Conservation (phyloP, 805 yeast species). For the Vanderwaltozyma tropicalis region DNA sequence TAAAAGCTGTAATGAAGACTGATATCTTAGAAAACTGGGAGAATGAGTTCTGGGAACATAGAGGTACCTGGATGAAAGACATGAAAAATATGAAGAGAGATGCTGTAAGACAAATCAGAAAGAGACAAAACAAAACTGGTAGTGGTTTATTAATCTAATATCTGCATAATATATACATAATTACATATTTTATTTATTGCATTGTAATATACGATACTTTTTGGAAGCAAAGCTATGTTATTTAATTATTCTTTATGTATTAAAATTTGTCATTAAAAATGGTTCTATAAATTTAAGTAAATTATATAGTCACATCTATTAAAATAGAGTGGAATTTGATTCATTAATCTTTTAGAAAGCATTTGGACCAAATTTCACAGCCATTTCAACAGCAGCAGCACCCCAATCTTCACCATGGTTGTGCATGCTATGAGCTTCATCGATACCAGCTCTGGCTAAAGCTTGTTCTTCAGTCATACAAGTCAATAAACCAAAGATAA, state of each 20-base stretch:
- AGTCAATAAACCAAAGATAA: slow-evolving; percentile 88
- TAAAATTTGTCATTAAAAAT: too few species aligned
- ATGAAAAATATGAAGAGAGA: slow-evolving; percentile 71
- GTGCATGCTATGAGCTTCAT: slow-evolving; percentile 52
- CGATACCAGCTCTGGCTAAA: slow-evolving; percentile 81
- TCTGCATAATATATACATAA: not conserved
- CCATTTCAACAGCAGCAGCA: slow-evolving; percentile 97
- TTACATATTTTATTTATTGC: too few species aligned
- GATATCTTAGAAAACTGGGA: slow-evolving; percentile 46
- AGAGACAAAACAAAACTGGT: slow-evolving; percentile 24
- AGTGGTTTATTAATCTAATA: slow-evolving; percentile 4
- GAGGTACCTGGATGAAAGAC: slow-evolving; percentile 71
- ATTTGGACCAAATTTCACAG: slow-evolving; percentile 32
- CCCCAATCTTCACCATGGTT: slow-evolving; percentile 99
- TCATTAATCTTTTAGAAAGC: not conserved
- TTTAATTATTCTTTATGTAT: too few species aligned
- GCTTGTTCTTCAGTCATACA: slow-evolving; percentile 94
- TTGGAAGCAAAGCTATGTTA: too few species aligned
- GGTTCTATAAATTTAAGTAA: too few species aligned
- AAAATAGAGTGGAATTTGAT: too few species aligned
- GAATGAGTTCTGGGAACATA: slow-evolving; percentile 67
- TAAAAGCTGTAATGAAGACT: slow-evolving; percentile 22
- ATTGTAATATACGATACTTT: too few species aligned
- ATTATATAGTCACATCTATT: too few species aligned
- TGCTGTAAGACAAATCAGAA: slow-evolving; percentile 47